A percentile compares a stretch with the other conserved stretches of the same genome.
Conservation (phyloP, 1,139 yeast species). For the Suhomyces wounanorum region DNA sequence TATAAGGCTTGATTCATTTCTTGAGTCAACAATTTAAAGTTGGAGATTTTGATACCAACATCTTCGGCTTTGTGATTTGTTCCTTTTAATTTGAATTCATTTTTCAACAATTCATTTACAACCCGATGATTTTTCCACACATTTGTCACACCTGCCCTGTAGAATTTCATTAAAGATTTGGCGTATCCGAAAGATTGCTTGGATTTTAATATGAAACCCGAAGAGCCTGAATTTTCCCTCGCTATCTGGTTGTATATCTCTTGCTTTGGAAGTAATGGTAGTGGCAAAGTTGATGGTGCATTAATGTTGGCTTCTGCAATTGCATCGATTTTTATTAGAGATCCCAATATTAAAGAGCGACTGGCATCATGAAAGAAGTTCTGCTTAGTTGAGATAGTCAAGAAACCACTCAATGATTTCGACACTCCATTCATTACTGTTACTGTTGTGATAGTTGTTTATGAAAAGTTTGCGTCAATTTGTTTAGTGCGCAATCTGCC, state of each 20-base stretch:
- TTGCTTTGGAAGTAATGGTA: constrained; percentile 31
- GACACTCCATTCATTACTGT: constrained; percentile 8
- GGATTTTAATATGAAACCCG: constrained; percentile 26
- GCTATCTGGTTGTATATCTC: constrained; percentile 33
- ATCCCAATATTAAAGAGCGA: not conserved
- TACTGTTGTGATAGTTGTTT: not conserved
- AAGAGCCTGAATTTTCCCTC: constrained; percentile 21
- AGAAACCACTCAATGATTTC: constrained; percentile 1
- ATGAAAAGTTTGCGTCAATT: constrained; percentile 3
- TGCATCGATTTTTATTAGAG: not conserved
- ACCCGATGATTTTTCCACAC: constrained; percentile 46
- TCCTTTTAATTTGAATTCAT: constrained; percentile 25
- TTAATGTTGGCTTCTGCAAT: constrained; percentile 20
- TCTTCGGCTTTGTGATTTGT: constrained; percentile 31
- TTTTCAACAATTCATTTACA: constrained; percentile 25
- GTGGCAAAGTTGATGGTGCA: constrained; percentile 43
- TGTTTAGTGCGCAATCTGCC: not conserved
- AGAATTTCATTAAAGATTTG: constrained; percentile 45
- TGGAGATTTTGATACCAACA: constrained; percentile 28
- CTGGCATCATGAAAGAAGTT: constrained; percentile 3
- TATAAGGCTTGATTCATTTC: constrained; percentile 41
- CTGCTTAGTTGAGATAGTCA: not conserved
- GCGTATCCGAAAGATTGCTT: constrained; percentile 43
- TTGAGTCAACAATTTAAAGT: constrained; percentile 29
- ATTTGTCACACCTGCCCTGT: constrained; percentile 53